Percentiles rank a stretch among this genome's conserved stretches.
Conservation (phyloP, 768 basidiomycete genomes). For the Agaricus subrufescens region DNA sequence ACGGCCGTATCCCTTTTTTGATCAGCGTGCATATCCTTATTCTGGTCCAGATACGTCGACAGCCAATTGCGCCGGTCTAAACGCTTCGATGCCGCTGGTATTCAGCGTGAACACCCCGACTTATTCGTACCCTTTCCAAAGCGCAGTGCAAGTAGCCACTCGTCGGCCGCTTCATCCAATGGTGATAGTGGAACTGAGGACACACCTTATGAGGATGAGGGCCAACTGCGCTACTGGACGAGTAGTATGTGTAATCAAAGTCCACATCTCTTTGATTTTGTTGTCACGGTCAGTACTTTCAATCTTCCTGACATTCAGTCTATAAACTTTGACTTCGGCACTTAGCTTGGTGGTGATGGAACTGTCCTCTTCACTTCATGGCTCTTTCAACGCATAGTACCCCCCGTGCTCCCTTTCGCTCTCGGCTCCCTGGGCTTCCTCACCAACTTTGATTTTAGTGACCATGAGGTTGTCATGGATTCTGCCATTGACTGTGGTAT, state of each 20-base stretch:
- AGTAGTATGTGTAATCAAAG: slow-evolving; percentile 89
- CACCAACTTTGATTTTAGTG: slow-evolving; percentile 91
- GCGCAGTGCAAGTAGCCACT: slow-evolving; percentile 63
- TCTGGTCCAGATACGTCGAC: slow-evolving; percentile 78
- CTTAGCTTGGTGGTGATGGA: slow-evolving; percentile 93
- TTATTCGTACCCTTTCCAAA: slow-evolving; percentile 78
- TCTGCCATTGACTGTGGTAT: slow-evolving; percentile 88
- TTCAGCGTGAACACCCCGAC: slow-evolving; percentile 81
- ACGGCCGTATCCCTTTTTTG: slow-evolving; percentile 14
- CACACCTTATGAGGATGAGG: slow-evolving; percentile 47
- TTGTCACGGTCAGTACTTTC: slow-evolving; percentile 73
- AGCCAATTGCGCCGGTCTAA: slow-evolving; percentile 83
- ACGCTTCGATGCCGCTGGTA: slow-evolving; percentile 91
- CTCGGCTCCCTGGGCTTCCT: slow-evolving; percentile 96
- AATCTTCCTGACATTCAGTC: neutral
- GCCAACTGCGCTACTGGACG: slow-evolving; percentile 97
- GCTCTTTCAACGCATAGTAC: slow-evolving; percentile 97
- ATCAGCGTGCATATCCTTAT: slow-evolving; percentile 3
- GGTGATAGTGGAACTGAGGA: slow-evolving; percentile 29
- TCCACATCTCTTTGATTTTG: slow-evolving; percentile 95
- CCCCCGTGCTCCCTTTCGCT: slow-evolving; percentile 97
- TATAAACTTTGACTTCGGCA: slow-evolving; percentile 7
- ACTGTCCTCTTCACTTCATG: slow-evolving; percentile 98
- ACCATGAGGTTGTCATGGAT: slow-evolving; percentile 83
- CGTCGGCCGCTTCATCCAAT: slow-evolving; percentile 47